Conservation (phyloP, 2,329 filamentous ascomycete genomes). For the Neofusicoccum ribis region DNA sequence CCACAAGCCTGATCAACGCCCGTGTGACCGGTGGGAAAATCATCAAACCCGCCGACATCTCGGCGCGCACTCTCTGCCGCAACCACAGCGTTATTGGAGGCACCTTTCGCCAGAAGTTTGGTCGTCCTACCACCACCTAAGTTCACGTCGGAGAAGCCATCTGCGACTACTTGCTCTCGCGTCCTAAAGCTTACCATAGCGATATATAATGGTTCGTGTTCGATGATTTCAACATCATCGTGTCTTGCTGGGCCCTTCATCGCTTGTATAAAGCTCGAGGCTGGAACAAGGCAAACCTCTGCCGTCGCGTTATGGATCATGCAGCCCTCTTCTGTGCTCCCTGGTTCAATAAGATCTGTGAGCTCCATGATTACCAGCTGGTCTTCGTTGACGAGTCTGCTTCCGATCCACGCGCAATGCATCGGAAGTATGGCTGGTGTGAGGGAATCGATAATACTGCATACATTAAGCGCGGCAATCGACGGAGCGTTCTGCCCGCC, state of each 20-base stretch:
- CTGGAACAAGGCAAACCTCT: background rate
- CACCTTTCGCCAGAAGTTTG: background rate
- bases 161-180: background rate
- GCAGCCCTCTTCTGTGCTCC: background rate
- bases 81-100: background rate
- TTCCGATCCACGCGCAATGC: slow-evolving; percentile 1
- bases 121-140: background rate
- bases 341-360: background rate
- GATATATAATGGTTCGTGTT: background rate
- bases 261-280: background rate
- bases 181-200: background rate
- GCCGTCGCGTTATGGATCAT: background rate
- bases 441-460: background rate
- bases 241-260: background rate
- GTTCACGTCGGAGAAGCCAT: background rate
- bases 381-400: slow-evolving; percentile 20
- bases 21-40: background rate
- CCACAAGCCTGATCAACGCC: background rate
- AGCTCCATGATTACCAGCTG: background rate
- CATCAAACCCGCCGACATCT: background rate
- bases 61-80: background rate
- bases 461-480: background rate
- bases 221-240: background rate
- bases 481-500: slow-evolving; percentile 17
- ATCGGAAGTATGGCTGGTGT: slow-evolving; percentile 16